Evolutionary conservation across 2,329 filamentous ascomycete species (phyloP), one percentile per base, ranked within the genome.

Genomic region (Penicillium hordei): DNA sequence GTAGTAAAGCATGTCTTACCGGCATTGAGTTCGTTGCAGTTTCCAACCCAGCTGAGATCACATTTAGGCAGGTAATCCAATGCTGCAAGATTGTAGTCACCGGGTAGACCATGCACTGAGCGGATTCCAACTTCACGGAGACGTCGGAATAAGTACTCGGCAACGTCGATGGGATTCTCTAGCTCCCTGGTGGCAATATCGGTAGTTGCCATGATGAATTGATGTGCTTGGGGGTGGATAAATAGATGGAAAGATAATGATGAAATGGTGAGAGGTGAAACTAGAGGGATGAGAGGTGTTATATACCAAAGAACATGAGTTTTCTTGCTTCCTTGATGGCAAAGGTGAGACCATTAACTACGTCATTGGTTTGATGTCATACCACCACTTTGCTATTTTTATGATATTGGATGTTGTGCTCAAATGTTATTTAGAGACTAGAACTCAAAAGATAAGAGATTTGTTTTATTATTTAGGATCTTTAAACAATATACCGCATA

Each of bases 31-130:
- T 86, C 84, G 70, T 86, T 86, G 70, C 79, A 81, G 67, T 85
- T 86, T 60, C 84, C 84, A 4, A 85, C 81, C 84, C 84, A 86
- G 45, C 78, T 70, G 23, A 86, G 72, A 15, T 78, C 83, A 48
- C 73, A 75, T 55, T 82, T 82, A 25, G 81, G 75, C 19, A 86
- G 70, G 65, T 85, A 85, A 70, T 86, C 84, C 54, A 86, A 75
- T 27, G 82, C 80, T 10, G 77, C 77, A 48, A 91, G 80, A 70
- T 91, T 91, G 76, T 88, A 91, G 74, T 91, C 89, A 19, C 75
- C 82, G 27, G 82, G 82, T 19, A 83, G 74, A 33, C 82, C 82
- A 66, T 83, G 80, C 29, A 83, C 71, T 7, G 78, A 74, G 43
- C 76, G 72, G 38, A 83, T 72, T 19, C 81, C 81, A 31, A 81